Base-by-base conservation (phyloP, 2,329 filamentous ascomycete genomes). In the Aspergillus latus region DNA sequence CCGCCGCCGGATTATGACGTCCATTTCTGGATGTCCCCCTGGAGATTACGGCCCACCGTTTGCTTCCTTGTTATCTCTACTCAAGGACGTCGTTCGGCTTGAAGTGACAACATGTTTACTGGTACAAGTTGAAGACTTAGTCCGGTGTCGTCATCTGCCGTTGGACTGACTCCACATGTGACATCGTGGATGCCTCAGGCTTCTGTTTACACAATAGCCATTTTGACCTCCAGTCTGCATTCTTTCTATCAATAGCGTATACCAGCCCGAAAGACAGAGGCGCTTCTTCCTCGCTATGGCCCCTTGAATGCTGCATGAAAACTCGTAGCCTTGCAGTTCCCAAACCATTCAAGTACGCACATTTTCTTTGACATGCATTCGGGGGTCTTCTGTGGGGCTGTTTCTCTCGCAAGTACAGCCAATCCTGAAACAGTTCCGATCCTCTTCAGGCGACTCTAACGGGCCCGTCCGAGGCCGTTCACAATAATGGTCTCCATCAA, bases 371-470 rank as follows among this genome's bases (percentile, higher is more conserved):
- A 37, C 45, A 37, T 54, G 48, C 43, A 52, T 57, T 52, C 49
- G 29, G 54, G 49, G 54, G 49, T 45, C 40, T 56, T 57, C 54
- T 57, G 54, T 57, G 54, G 54, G 54, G 49, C 54, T 32, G 37
- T 5, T 42, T 44, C 30, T 42, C 13, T 49, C 37, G 32, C 21
- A 40, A 47, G 46, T 39, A 32, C 46, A 50, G 9, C 48, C 42
- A 43, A 48, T 56, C 43, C 13, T 26, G 36, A 49, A 45, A 49
- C 46, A 55, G 8, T 55, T 21, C 26, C 16, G 30, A 26, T 4
- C 26, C 10, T 37, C 16, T 36, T 50, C 42, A 37, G 46, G 45
- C 36, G 39, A 49, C 29, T 37, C 8, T 28, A 13, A 26, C 44
- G 44, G 44, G 44, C 28, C 44, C 28, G 28, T 47, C 44, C 44